A percentile compares a stretch with the other conserved stretches of the same genome.
These are phyloP conservation scores for Talaromyces atroroseus DNA, from an alignment of 2,329 filamentous ascomycete genomes.

Conservation along the genomic window DNA sequence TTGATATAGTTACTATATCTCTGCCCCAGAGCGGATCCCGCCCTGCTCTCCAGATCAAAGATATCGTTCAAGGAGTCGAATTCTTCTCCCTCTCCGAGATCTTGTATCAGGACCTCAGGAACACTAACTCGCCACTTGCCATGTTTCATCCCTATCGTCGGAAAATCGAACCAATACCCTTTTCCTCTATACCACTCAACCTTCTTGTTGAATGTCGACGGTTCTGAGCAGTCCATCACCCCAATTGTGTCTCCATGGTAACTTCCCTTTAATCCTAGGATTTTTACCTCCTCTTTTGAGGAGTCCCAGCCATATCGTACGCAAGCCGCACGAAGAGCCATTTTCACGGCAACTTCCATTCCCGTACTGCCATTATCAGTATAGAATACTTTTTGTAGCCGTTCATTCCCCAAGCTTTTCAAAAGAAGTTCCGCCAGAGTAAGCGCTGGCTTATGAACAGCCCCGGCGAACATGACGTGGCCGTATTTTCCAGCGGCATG, in stretches of 20 bases:
- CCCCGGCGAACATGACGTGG: conserved; percentile 80
- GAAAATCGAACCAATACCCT: conserved; percentile 77
- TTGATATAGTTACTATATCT: conserved; percentile 58
- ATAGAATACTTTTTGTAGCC: conserved; percentile 69
- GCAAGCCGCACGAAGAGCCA: conserved; percentile 67
- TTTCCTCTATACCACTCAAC: conserved; percentile 80
- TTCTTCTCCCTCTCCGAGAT: conserved; percentile 41
- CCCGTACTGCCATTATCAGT: conserved; percentile 81
- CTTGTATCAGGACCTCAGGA: conserved; percentile 45
- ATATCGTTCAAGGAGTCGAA: conserved; percentile 51
- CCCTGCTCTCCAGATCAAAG: conserved; percentile 54
- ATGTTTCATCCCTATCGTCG: conserved; percentile 60
- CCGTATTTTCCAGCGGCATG: conserved; percentile 80
- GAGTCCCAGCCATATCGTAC: conserved; percentile 62
- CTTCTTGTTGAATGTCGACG: conserved; percentile 70
- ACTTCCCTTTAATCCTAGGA: conserved; percentile 70
- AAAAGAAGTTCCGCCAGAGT: conserved; percentile 62
- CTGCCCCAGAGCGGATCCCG: conserved; percentile 40
- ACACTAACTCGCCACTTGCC: conserved; percentile 62
- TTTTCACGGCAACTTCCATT: conserved; percentile 78
- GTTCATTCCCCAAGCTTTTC: conserved; percentile 54
- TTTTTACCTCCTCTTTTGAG: conserved; percentile 53
- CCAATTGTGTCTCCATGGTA: conserved; percentile 88
- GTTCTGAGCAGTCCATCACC: conserved; percentile 79
- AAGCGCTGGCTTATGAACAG: conserved; percentile 73